These are phyloP conservation scores for Talaromyces sp. DNA, from an alignment of 2,329 filamentous ascomycete genomes.

Conservation along the genomic window DNA sequence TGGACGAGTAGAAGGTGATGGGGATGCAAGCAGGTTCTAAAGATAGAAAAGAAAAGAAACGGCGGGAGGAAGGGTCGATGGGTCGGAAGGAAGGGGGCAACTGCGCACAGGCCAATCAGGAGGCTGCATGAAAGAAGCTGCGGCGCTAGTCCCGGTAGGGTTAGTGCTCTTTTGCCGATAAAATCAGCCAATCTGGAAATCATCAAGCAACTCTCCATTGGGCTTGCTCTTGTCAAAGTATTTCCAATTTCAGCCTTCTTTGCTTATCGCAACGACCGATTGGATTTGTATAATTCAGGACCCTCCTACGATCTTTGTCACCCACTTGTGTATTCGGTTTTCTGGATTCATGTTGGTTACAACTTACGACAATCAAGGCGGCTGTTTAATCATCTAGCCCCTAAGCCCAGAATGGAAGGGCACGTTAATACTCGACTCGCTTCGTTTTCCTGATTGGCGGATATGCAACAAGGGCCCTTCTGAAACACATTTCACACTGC, in stretches of 20 bases:
- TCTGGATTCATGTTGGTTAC: background rate
- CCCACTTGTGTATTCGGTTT: no score
- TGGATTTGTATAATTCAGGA: no score
- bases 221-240: background rate
- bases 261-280: no score
- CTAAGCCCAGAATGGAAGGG: background rate
- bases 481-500: slow-evolving; percentile 4
- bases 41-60: slow-evolving; percentile 24
- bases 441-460: background rate
- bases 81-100: background rate
- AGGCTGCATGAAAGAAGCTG: background rate
- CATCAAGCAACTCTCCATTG: background rate
- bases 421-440: background rate
- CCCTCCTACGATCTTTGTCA: no score
- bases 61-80: slow-evolving; percentile 12
- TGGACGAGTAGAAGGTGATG: slow-evolving; percentile 15
- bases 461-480: slow-evolving; percentile 1
- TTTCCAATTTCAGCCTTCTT: no score
- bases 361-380: background rate
- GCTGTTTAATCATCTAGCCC: background rate
- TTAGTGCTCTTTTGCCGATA: background rate
- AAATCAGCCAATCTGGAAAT: background rate
- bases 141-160: background rate
- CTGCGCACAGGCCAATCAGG: background rate
- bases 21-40: slow-evolving; percentile 24